A percentile compares a stretch with the other conserved stretches of the same genome.
Conservation (phyloP, 2,329 filamentous ascomycete genomes). For the Setomelanomma holmii region DNA sequence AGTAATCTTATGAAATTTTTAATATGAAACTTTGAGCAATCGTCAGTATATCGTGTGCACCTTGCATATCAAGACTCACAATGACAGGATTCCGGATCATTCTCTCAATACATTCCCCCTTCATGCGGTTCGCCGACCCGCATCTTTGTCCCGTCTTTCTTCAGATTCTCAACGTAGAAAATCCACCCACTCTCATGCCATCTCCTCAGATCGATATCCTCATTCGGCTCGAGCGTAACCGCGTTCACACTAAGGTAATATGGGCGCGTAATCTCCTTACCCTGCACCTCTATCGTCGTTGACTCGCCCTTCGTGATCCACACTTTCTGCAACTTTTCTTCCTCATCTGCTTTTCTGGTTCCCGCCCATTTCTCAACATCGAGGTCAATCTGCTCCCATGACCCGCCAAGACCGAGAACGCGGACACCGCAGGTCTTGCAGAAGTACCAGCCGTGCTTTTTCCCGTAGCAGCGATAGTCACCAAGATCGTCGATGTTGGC, state of each 20-base stretch:
- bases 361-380: constrained; percentile 32
- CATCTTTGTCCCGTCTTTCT: neutral
- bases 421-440: constrained; percentile 57
- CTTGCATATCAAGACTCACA: neutral
- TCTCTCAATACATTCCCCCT: constrained; percentile 16
- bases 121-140: constrained; percentile 6
- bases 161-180: constrained; percentile 33
- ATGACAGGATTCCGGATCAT: neutral
- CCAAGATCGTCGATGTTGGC: constrained; percentile 45
- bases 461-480: constrained; percentile 49
- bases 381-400: constrained; percentile 28
- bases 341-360: constrained; percentile 10
- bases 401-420: constrained; percentile 50
- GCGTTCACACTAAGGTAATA: constrained; percentile 45
- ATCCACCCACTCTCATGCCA: constrained; percentile 47
- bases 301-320: constrained; percentile 27
- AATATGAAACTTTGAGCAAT: neutral
- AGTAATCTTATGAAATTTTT: too few species aligned
- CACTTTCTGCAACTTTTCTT: constrained; percentile 27
- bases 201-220: constrained; percentile 38
- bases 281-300: constrained; percentile 15
- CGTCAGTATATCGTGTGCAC: neutral
- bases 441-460: constrained; percentile 53
- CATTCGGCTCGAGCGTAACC: constrained; percentile 35
- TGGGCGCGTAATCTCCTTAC: constrained; percentile 16